phyloP scores from a whole-genome alignment of 306 rosid genomes.

The Pyrus betulifolia region DNA sequence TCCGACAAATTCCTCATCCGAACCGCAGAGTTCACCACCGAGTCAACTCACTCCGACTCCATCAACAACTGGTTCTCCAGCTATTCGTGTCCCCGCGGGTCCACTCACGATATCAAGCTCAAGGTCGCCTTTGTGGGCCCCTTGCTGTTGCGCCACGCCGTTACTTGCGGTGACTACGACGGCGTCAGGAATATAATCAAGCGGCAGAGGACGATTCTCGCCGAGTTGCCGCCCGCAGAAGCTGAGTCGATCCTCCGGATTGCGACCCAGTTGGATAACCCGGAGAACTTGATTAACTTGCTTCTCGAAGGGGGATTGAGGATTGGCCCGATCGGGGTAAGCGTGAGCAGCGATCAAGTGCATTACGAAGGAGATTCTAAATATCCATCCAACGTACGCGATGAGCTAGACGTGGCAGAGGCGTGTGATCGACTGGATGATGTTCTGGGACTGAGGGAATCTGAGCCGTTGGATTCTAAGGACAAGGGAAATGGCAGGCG shows the following conservation, averaged over 20 bases:
- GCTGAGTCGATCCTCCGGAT: constrained; percentile 43
- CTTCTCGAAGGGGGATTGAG: constrained; percentile 65
- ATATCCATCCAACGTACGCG: constrained; percentile 13
- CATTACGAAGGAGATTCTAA: background rate
- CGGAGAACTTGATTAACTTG: constrained; percentile 56
- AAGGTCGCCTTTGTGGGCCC: constrained; percentile 65
- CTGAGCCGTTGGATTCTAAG: constrained; percentile 8
- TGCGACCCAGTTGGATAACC: constrained; percentile 48
- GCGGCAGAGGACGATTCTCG: constrained; percentile 43
- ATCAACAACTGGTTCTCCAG: constrained; percentile 27
- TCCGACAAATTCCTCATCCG: constrained; percentile 63
- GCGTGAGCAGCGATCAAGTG: background rate
- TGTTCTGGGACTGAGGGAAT: background rate
- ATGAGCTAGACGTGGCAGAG: constrained; percentile 44
- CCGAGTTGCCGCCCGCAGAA: constrained; percentile 30
- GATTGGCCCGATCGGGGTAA: constrained; percentile 4
- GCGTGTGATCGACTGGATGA: constrained; percentile 23
- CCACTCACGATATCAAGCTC: constrained; percentile 36
- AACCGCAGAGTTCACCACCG: constrained; percentile 15
- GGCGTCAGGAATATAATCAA: constrained; percentile 47
- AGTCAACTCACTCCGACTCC: background rate
- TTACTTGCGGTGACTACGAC: constrained; percentile 33
- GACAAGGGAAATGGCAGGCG: constrained; percentile 19
- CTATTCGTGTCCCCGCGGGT: constrained; percentile 1
- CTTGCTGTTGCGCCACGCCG: constrained; percentile 44